Conservation (phyloP, 495 filamentous ascomycete species). For the Pyrenula massariospora region DNA sequence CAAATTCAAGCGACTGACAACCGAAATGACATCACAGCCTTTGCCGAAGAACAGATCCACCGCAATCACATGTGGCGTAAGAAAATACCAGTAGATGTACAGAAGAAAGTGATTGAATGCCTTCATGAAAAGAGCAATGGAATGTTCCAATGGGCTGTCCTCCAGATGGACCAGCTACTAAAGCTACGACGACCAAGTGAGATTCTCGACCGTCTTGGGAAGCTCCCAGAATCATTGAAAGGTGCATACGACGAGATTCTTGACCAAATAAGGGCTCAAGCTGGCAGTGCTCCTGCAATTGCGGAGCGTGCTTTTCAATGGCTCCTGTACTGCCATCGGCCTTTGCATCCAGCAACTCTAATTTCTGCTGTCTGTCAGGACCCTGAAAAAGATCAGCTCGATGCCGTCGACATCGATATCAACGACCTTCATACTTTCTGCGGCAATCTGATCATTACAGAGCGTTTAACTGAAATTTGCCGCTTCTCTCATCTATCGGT, state of each 20-base stretch:
- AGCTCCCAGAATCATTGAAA: conserved; percentile 17
- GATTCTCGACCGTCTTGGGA: conserved; percentile 17
- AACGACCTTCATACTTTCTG: conserved; percentile 15
- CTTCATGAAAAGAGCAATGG: neutral
- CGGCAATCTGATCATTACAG: conserved; percentile 17
- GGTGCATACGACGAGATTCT: conserved; percentile 24
- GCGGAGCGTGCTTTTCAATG: conserved; percentile 21
- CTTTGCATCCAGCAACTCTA: conserved; percentile 8
- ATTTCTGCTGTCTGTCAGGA: conserved; percentile 7
- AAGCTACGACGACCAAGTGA: conserved; percentile 6
- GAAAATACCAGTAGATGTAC: conserved; percentile 4
- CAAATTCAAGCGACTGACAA: conserved; percentile 21
- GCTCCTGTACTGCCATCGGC: conserved; percentile 18
- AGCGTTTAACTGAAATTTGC: too few species aligned
- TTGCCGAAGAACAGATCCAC: conserved; percentile 10
- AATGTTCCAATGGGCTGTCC: conserved; percentile 24
- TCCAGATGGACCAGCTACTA: conserved; percentile 21
- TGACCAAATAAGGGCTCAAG: conserved; percentile 7
- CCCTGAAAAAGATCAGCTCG: neutral
- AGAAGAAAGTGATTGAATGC: conserved; percentile 8
- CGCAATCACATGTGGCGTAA: conserved; percentile 6
- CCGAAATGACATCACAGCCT: conserved; percentile 16
- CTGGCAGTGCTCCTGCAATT: conserved; percentile 11
- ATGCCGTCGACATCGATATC: conserved; percentile 7
- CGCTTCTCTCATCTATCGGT: neutral